phyloP scores from a whole-genome alignment of 2,329 filamentous ascomycete genomes.

The Colletotrichum eremochloae region DNA sequence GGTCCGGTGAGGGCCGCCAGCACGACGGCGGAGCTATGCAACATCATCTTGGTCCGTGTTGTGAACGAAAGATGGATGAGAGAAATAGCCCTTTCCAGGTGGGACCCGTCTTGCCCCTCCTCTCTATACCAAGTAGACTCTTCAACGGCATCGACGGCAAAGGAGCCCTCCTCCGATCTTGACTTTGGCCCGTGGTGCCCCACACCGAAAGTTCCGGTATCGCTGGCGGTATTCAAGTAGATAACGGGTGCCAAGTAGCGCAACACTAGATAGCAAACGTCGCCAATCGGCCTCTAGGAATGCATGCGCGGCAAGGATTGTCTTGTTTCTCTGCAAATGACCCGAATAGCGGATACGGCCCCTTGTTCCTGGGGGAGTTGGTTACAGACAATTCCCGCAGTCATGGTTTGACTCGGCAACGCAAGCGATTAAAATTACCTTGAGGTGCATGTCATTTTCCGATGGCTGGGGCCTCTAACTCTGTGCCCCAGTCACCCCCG shows the following conservation, averaged over 20 bases:
- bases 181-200: constrained; percentile 22
- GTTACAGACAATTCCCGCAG: constrained; percentile 26
- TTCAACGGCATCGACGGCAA: constrained; percentile 28
- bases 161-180: constrained; percentile 16
- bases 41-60: constrained; percentile 25
- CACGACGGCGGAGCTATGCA: constrained; percentile 29
- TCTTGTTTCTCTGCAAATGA: constrained; percentile 29
- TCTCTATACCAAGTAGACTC: neutral
- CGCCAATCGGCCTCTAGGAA: constrained; percentile 4
- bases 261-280: constrained; percentile 7
- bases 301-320: constrained; percentile 28
- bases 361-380: constrained; percentile 22
- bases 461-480: neutral
- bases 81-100: neutral
- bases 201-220: constrained; percentile 41
- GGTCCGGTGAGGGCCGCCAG: constrained; percentile 41
- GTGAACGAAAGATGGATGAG: neutral
- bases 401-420: constrained; percentile 15
- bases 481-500: neutral
- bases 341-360: constrained; percentile 9
- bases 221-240: constrained; percentile 28
- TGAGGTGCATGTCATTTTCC: neutral
- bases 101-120: neutral
- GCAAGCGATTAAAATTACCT: constrained; percentile 21
- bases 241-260: constrained; percentile 24